Evolutionary conservation across 2,329 filamentous ascomycete genomes (phyloP).

Genomic region (Teratosphaeria viscida): DNA sequence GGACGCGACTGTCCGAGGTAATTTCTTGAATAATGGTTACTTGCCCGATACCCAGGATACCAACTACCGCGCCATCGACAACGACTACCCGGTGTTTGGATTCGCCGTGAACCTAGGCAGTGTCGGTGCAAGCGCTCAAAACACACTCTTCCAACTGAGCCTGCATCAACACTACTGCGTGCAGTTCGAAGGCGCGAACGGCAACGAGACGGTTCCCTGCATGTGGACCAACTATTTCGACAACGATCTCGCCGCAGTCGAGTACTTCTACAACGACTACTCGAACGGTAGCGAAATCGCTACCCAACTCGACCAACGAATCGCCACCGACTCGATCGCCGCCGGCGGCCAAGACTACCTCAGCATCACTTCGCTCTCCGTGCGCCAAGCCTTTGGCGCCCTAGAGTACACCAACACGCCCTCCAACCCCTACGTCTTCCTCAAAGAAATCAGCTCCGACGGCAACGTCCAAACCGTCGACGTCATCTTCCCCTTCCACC

Average conservation of each 20-base stretch:
- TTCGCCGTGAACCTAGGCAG: constrained; percentile 40
- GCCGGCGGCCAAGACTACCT: constrained; percentile 40
- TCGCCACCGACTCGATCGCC: constrained; percentile 34
- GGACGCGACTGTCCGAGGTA: constrained; percentile 36
- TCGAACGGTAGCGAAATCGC: constrained; percentile 25
- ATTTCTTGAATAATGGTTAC: constrained; percentile 35
- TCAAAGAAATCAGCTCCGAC: constrained; percentile 46
- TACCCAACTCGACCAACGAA: constrained; percentile 31
- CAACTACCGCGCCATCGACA: constrained; percentile 40
- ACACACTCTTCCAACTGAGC: constrained; percentile 41
- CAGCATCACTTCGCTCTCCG: constrained; percentile 40
- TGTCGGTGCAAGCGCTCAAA: constrained; percentile 27
- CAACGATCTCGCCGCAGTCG: constrained; percentile 31
- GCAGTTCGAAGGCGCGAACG: constrained; percentile 38
- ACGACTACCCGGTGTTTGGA: constrained; percentile 43
- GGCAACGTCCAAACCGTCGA: constrained; percentile 22
- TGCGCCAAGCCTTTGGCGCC: constrained; percentile 43
- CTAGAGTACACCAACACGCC: constrained; percentile 40
- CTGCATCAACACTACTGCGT: constrained; percentile 40
- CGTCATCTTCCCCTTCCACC: constrained; percentile 26
- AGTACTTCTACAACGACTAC: constrained; percentile 43
- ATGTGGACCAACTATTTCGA: constrained; percentile 40
- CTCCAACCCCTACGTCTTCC: constrained; percentile 37
- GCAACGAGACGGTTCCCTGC: constrained; percentile 31
- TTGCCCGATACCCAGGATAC: constrained; percentile 38